A percentile compares a stretch with the other conserved stretches of the same genome.
These are phyloP conservation scores for Podaxis pistillaris DNA, from an alignment of 768 basidiomycete species.

Conservation along the genomic window DNA sequence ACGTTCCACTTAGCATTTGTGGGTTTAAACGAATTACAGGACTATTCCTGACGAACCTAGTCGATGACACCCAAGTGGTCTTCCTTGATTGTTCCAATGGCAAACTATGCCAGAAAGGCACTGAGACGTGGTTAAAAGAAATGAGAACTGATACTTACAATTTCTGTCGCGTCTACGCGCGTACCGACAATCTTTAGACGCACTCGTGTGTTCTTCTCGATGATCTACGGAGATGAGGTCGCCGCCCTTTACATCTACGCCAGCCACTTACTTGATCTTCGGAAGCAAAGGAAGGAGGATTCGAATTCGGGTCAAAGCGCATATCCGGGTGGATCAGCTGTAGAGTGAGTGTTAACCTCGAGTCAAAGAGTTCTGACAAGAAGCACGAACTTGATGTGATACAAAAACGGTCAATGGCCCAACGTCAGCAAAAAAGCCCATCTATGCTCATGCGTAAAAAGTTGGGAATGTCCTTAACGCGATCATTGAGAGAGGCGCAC, in stretches of 20 bases:
- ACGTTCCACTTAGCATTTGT: no score
- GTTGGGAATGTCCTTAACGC: neutral
- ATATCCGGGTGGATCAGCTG: slow-evolving; percentile 94
- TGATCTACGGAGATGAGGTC: slow-evolving; percentile 52
- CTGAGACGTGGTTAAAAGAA: neutral
- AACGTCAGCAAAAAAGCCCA: slow-evolving; percentile 98
- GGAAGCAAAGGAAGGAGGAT: slow-evolving; percentile 94
- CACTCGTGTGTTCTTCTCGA: slow-evolving; percentile 90
- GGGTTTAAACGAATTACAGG: no score
- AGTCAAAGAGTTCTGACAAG: neutral
- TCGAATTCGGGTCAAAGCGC: slow-evolving; percentile 93
- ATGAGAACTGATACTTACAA: slow-evolving; percentile 52
- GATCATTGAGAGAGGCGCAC: slow-evolving; percentile 41
- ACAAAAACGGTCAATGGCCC: slow-evolving; percentile 95
- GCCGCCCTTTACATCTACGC: neutral
- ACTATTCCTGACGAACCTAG: slow-evolving; percentile 25
- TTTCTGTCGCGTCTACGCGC: slow-evolving; percentile 95
- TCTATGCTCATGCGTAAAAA: slow-evolving; percentile 43
- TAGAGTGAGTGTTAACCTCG: neutral
- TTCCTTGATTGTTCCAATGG: slow-evolving; percentile 97
- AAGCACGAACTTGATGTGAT: slow-evolving; percentile 78
- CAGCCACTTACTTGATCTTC: slow-evolving; percentile 67
- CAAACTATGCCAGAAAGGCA: slow-evolving; percentile 59
- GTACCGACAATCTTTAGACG: slow-evolving; percentile 98
- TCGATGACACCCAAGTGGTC: slow-evolving; percentile 95